Conservation (phyloP, 768 basidiomycete species). For the Leucocoprinus leucothites region DNA sequence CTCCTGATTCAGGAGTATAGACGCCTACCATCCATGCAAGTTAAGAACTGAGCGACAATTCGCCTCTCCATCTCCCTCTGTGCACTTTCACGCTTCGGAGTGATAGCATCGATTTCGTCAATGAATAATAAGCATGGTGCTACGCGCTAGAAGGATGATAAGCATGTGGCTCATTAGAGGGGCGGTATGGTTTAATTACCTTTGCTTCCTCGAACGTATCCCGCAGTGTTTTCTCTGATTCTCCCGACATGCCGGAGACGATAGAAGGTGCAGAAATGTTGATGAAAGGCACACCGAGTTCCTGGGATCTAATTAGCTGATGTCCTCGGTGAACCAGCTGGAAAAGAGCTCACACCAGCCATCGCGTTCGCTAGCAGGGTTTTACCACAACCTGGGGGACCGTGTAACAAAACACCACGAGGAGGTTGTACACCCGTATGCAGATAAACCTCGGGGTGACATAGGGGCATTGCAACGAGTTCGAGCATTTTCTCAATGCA, state of each 20-base stretch:
- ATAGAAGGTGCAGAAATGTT: conserved; percentile 93
- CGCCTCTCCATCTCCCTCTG: conserved; percentile 98
- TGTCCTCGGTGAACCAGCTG: not conserved
- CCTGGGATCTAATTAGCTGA: conserved; percentile 42
- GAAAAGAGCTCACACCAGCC: conserved; percentile 68
- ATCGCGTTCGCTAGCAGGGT: conserved; percentile 93
- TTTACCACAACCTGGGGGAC: conserved; percentile 97
- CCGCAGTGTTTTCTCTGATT: conserved; percentile 93
- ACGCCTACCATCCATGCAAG: conserved; percentile 93
- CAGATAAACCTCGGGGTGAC: conserved; percentile 93
- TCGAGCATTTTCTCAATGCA: conserved; percentile 94
- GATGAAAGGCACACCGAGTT: conserved; percentile 91
- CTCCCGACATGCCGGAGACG: conserved; percentile 97
- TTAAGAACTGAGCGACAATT: conserved; percentile 96
- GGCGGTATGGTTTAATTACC: conserved; percentile 37
- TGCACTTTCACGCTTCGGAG: conserved; percentile 95
- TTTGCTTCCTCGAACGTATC: conserved; percentile 98
- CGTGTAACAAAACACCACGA: conserved; percentile 88
- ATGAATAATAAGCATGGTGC: conserved; percentile 95
- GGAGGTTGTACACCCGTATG: conserved; percentile 93
- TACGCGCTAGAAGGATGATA: conserved; percentile 48
- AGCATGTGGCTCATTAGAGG: not conserved
- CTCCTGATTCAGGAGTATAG: not conserved
- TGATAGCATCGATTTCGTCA: conserved; percentile 97
- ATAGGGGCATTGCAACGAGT: conserved; percentile 92